These are phyloP conservation scores for Zizania latifolia DNA, from an alignment of 176 grass and related monocot species.

Conservation along the genomic window DNA sequence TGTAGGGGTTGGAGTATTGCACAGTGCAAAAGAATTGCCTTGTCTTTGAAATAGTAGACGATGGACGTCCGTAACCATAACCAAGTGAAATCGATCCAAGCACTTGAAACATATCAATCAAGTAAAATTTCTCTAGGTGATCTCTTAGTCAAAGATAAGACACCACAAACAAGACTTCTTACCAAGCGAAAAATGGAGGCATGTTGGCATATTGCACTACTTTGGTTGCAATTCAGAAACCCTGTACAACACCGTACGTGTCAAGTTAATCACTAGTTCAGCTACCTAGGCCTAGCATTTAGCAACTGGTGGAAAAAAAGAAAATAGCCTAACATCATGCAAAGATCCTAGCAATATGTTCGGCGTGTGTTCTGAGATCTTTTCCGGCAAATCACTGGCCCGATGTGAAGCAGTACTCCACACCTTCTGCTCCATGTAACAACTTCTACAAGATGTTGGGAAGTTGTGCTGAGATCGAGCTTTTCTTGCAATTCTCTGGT, in stretches of 20 bases:
- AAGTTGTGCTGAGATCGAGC: constrained; percentile 59
- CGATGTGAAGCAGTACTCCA: constrained; percentile 30
- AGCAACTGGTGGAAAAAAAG: not conserved
- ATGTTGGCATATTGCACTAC: not conserved
- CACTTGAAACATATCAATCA: not conserved
- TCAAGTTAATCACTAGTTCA: not conserved
- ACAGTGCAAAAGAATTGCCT: too few relatives aligned
- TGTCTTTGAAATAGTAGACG: too few relatives aligned
- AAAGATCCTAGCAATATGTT: constrained; percentile 46
- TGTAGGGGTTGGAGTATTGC: too few relatives aligned
- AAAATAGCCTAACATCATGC: constrained; percentile 13
- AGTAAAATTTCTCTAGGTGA: not conserved
- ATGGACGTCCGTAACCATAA: too few relatives aligned
- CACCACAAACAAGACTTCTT: not conserved
- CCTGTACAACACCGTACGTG: constrained; percentile 27
- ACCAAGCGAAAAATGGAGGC: not conserved
- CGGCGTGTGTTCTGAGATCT: constrained; percentile 28
- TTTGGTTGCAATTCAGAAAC: not conserved
- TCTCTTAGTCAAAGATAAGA: not conserved
- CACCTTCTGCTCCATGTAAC: constrained; percentile 41
- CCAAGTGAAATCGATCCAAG: too few relatives aligned
- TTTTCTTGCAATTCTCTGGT: constrained; percentile 76
- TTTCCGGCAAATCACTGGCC: constrained; percentile 36
- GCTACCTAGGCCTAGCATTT: constrained; percentile 34
- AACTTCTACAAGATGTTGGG: constrained; percentile 69